Base-by-base conservation (phyloP, 2,329 filamentous ascomycete species). In the Pseudogymnoascus sp. region DNA sequence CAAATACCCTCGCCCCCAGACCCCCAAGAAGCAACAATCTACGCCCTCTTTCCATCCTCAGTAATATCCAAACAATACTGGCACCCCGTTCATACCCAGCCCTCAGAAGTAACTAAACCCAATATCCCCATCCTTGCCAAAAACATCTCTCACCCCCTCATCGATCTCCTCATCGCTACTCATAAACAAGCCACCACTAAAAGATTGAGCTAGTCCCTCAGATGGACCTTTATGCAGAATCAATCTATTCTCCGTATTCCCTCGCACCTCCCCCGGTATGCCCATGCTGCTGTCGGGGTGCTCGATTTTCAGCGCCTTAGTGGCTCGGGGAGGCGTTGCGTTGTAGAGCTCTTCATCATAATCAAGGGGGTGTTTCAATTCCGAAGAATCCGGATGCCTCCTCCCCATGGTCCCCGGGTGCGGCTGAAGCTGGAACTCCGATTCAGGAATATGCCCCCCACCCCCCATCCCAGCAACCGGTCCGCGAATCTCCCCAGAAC, bases 91-190 rank as follows among this genome's bases (percentile, higher is more conserved):
- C 8, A 34, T 21, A 0, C 21, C 50, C 50, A 56, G 21, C 16
- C 5, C 10, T 56, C 16, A 56, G 10, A 34, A 56, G 14, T 34
- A 56, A 21, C n/a, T 18, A 2, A 56, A 56, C 2, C 10, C 28
- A 7, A 11, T 5, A n/a, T 56, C 50, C 10, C n/a, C 28, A 31
- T 34, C 46, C 46, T 8, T 56, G 1, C 3, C 25, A 18, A 11
- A 11, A 21, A 12, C 28, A 10, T 56, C 28, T 14, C 50, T 34
- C 28, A 5, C 2, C 11, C 50, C 28, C 18, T 56, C 16, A 34
- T 56, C 50, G 18, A 56, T 4, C n/a, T 56, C 50, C n/a, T 56
- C 50, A 8, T 56, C 50, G 2, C 50, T 56, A 56, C 50, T 56
- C 50, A 56, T 21, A 21, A 56, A 56, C 50, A 56, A 1, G 5